Conservation (phyloP, 2,329 filamentous ascomycete genomes). For the Bertia moriformis region DNA sequence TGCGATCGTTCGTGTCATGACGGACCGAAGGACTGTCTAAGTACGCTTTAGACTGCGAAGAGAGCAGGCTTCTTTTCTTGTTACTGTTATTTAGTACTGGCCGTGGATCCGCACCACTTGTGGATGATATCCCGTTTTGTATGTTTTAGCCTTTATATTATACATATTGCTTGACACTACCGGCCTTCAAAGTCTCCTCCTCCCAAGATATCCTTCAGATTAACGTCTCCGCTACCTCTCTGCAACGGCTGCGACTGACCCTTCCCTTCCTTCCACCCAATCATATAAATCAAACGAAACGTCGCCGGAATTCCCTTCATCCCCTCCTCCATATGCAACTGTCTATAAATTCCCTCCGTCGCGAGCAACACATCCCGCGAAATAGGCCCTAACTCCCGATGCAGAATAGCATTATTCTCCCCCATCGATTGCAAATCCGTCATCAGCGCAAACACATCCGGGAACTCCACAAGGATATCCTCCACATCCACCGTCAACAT, state of each 20-base stretch:
- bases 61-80: too few species aligned
- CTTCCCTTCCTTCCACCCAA: constrained; percentile 53
- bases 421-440: constrained; percentile 56
- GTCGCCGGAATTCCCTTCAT: constrained; percentile 40
- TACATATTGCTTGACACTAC: too few species aligned
- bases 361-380: constrained; percentile 47
- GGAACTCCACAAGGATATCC: constrained; percentile 56
- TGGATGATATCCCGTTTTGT: too few species aligned
- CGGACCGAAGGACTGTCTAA: constrained; percentile 49
- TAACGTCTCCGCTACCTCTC: constrained; percentile 48
- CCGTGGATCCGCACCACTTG: too few species aligned
- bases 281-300: constrained; percentile 48
- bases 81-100: too few species aligned
- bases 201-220: constrained; percentile 48
- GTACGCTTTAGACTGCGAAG: too few species aligned
- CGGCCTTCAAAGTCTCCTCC: constrained; percentile 13
- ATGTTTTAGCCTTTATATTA: too few species aligned
- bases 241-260: constrained; percentile 42
- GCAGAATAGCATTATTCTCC: constrained; percentile 49
- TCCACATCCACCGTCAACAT: constrained; percentile 57
- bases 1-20: constrained; percentile 50
- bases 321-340: constrained; percentile 42
- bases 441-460: constrained; percentile 49
- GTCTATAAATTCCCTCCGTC: constrained; percentile 49
- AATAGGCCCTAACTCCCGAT: constrained; percentile 37